Evolutionary conservation across 192 early-diverging fungal genomes (phyloP).

Genomic region (Entomortierella parvispora): DNA sequence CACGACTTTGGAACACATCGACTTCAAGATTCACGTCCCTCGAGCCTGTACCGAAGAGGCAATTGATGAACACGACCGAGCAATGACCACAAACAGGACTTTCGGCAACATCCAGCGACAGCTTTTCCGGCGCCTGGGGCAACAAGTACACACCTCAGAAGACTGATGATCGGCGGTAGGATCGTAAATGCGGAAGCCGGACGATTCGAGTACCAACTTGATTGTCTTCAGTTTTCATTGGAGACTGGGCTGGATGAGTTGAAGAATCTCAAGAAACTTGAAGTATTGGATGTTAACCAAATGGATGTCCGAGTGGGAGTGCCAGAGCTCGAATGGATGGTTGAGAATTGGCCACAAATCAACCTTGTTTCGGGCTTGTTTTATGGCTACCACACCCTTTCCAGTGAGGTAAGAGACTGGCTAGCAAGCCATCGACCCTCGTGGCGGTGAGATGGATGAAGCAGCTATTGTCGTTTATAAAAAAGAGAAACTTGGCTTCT

Average conservation of each 20-base stretch:
- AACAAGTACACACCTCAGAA: not conserved
- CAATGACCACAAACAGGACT: not conserved
- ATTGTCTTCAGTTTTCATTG: constrained; percentile 4
- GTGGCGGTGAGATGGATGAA: no score
- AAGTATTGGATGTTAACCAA: not conserved
- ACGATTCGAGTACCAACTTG: not conserved
- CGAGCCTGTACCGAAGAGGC: no score
- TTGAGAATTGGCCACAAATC: not conserved
- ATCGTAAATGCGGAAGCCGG: not conserved
- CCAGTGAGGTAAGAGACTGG: no score
- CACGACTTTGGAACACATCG: constrained; percentile 6
- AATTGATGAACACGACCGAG: no score
- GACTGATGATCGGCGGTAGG: not conserved
- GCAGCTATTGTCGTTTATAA: no score
- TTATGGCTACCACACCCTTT: no score
- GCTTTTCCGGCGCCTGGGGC: constrained; percentile 7
- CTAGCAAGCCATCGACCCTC: no score
- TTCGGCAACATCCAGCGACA: constrained; percentile 7
- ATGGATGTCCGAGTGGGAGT: constrained; percentile 3
- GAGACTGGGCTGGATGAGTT: constrained; percentile 6
- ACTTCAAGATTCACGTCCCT: constrained; percentile 3
- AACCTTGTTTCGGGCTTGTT: no score
- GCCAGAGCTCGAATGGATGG: constrained; percentile 9
- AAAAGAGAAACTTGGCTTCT: no score
- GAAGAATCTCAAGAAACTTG: not conserved